A percentile compares a stretch with the other conserved stretches of the same genome.
Evolutionary conservation across 2,329 filamentous ascomycete genomes (phyloP).

Genomic region (Alternaria sp.): DNA sequence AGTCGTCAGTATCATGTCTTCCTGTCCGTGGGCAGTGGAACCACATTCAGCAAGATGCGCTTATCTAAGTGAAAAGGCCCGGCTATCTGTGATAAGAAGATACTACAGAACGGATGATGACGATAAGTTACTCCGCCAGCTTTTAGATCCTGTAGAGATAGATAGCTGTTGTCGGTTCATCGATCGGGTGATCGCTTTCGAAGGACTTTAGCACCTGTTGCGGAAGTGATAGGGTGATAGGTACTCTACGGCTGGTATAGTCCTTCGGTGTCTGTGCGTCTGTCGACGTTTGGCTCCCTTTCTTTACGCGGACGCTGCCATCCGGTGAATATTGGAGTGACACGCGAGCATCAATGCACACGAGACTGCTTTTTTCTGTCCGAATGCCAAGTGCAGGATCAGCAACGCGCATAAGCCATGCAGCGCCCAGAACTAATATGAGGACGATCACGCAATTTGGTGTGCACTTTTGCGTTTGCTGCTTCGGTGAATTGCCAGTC

Average conservation of each 20-base stretch:
- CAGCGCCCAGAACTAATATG: not conserved
- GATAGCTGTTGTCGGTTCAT: not conserved
- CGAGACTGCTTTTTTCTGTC: not conserved
- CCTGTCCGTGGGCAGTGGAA: not conserved
- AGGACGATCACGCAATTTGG: conserved; percentile 14
- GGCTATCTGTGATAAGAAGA: not conserved
- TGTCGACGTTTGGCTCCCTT: not conserved
- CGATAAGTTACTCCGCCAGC: no score
- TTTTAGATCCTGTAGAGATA: not conserved
- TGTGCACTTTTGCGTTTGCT: not conserved
- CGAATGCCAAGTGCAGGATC: not conserved
- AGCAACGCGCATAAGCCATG: conserved; percentile 5
- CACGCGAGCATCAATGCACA: not conserved
- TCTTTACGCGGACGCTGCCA: not conserved
- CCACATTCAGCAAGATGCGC: not conserved
- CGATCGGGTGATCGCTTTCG: not conserved
- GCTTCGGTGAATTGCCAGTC: not conserved
- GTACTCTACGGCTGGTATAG: not conserved
- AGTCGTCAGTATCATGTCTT: no score
- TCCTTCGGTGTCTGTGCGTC: not conserved
- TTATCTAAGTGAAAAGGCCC: not conserved
- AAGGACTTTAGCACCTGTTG: not conserved
- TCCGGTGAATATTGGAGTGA: not conserved
- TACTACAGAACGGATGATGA: not conserved
- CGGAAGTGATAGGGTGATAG: not conserved